A percentile compares a stretch with the other conserved stretches of the same genome.
phyloP scores from a whole-genome alignment of 306 rosid genomes.

The Elaeagnus macrophylla region DNA sequence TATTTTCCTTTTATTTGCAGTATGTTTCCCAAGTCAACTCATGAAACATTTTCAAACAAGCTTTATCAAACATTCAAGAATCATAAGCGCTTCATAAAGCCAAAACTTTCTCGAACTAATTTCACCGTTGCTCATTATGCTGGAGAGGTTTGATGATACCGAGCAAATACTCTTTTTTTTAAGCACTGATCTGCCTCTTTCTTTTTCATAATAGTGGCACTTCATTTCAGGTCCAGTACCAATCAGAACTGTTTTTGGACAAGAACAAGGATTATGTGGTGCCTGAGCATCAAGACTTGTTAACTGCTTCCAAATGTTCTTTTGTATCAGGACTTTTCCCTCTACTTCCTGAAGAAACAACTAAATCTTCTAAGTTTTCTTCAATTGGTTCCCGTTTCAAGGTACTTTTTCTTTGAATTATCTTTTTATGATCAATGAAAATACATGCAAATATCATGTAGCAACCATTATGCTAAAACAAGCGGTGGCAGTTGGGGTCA shows the following conservation, averaged over 20 bases:
- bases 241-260: conserved; percentile 91
- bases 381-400: conserved; percentile 97
- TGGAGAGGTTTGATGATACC: conserved; percentile 65
- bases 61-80: conserved; percentile 88
- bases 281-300: conserved; percentile 93
- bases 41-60: conserved; percentile 96
- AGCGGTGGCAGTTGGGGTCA: no score
- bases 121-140: conserved; percentile 87
- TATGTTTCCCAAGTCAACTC: conserved; percentile 99
- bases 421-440: conserved; percentile 1
- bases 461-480: no score
- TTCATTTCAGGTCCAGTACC: conserved; percentile 67
- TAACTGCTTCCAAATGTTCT: conserved; percentile 75
- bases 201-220: conserved; percentile 24
- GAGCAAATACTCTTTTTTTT: conserved; percentile 1
- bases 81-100: conserved; percentile 92
- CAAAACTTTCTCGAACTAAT: conserved; percentile 93
- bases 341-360: conserved; percentile 73
- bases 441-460: no score
- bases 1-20: conserved; percentile 42
- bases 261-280: conserved; percentile 99
- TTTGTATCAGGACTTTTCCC: conserved; percentile 99
- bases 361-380: conserved; percentile 94
- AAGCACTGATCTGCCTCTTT: conserved; percentile 8
- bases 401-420: conserved; percentile 33